phyloP scores from a whole-genome alignment of 768 basidiomycete species.

The Trametes villosa region DNA sequence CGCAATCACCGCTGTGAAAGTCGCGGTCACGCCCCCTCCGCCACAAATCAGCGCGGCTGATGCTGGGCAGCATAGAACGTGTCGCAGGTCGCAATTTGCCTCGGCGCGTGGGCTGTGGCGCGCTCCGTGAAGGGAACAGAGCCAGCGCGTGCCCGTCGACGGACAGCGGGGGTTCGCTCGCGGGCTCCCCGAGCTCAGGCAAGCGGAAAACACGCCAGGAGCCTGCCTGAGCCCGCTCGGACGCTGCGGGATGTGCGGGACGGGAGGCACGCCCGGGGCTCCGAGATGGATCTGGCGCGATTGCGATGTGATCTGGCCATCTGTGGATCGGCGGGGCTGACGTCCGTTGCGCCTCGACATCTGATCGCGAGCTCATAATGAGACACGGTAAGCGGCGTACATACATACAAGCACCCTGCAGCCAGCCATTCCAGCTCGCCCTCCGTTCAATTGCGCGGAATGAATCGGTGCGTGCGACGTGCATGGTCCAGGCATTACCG shows the following conservation, averaged over 20 bases:
- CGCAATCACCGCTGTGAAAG: constrained; percentile 1
- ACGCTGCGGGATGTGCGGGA: neutral
- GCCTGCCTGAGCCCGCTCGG: neutral
- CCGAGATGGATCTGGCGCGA: constrained; percentile 17
- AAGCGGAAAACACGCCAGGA: neutral
- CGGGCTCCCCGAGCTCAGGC: neutral
- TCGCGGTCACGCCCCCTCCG: neutral
- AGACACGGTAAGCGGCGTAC: no score
- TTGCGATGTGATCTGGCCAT: constrained; percentile 15
- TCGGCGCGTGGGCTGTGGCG: constrained; percentile 5
- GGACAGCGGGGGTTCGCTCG: neutral
- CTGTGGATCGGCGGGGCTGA: constrained; percentile 15
- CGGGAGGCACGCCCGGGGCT: neutral
- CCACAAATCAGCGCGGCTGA: constrained; percentile 14
- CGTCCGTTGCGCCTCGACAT: constrained; percentile 15
- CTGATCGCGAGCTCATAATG: constrained; percentile 11
- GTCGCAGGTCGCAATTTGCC: neutral
- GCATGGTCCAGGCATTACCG: no score
- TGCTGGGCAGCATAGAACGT: neutral
- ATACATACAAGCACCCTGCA: no score
- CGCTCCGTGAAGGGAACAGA: neutral
- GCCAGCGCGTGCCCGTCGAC: neutral
- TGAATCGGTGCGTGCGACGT: no score
- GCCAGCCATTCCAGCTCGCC: no score
- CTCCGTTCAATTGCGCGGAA: no score